Evolutionary conservation across 2,329 filamentous ascomycete species (phyloP), one percentile per base, ranked within the genome.

Genomic region (Periglandula ipomoeae): DNA sequence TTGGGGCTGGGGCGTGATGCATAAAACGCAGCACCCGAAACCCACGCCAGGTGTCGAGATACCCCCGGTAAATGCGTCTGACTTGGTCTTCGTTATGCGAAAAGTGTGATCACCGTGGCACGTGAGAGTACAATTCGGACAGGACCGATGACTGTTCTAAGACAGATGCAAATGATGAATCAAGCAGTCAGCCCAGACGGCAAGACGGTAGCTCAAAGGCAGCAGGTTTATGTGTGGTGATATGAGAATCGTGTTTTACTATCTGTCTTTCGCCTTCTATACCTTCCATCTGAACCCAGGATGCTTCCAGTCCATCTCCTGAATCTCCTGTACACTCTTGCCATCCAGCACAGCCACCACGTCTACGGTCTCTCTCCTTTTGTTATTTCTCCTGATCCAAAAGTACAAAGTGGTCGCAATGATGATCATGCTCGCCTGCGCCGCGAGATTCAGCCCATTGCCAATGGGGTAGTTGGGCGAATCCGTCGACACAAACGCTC

Each of bases 361-460:
- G 59, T 79, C 72, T 39, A 70, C 70, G n/a, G 56, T 58, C 19
- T 76, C 76, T 17, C 84, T 71, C 57, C 70, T 73, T 59, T 68
- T 74, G 58, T 88, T 88, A 56, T 85, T 79, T 59, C 61, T 64
- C 46, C 68, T 70, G 73, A 86, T 85, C 78, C 79, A 88, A 1
- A 74, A 54, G 53, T 78, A 66, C 32, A 83, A 60, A 0, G 57
- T 44, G 0, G 73, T 70, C 5, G 70, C 69, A 3, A 74, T 48
- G 1, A 87, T 47, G 11, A 86, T 59, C 1, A 79, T 78, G 2
- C 67, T 66, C n/a, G 70, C 71, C n/a, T 72, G 71, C 0, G 79
- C 81, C 0, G 78, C 84, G 39, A 87, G 58, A 59, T 88, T 88
- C 17, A 87, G 59, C 0, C 83, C 83, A 59, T 87, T 88, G 0